Evolutionary conservation across 1,139 yeast species (phyloP).

Genomic region (Debaryomyces subglobosus): DNA sequence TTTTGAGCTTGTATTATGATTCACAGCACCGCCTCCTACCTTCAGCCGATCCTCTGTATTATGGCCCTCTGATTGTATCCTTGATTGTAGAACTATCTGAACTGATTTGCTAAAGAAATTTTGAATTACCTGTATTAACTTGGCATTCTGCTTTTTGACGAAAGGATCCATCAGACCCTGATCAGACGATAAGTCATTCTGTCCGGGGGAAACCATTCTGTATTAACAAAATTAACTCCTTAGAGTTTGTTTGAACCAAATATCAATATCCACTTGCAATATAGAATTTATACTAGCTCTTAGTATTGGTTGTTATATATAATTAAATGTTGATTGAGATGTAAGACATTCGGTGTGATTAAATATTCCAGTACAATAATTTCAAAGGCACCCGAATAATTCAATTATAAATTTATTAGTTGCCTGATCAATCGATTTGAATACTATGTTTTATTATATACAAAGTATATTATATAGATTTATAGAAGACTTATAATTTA

Average conservation of each 20-base stretch:
- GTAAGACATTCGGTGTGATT: conserved; percentile 4
- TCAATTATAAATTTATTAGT: background rate
- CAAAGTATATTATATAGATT: background rate
- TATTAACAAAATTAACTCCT: background rate
- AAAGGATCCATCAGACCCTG: conserved; percentile 23
- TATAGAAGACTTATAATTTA: background rate
- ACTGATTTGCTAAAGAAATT: conserved; percentile 75
- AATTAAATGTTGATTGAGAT: conserved; percentile 2
- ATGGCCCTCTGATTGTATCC: conserved; percentile 19
- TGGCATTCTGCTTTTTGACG: conserved; percentile 31
- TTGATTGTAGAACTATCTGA: conserved; percentile 44
- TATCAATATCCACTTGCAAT: background rate
- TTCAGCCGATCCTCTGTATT: conserved; percentile 8
- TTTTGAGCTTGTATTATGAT: conserved; percentile 20
- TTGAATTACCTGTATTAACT: conserved; percentile 52
- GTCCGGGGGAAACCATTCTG: conserved; percentile 13
- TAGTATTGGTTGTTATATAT: background rate
- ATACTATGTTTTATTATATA: background rate
- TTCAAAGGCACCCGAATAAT: background rate
- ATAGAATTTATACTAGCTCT: background rate
- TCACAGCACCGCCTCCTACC: conserved; percentile 11
- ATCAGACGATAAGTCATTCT: conserved; percentile 12
- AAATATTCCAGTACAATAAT: background rate
- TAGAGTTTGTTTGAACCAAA: background rate
- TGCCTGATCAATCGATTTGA: background rate